Conservation (phyloP, 2,329 filamentous ascomycete genomes). For the Verticillium tricorpus region DNA sequence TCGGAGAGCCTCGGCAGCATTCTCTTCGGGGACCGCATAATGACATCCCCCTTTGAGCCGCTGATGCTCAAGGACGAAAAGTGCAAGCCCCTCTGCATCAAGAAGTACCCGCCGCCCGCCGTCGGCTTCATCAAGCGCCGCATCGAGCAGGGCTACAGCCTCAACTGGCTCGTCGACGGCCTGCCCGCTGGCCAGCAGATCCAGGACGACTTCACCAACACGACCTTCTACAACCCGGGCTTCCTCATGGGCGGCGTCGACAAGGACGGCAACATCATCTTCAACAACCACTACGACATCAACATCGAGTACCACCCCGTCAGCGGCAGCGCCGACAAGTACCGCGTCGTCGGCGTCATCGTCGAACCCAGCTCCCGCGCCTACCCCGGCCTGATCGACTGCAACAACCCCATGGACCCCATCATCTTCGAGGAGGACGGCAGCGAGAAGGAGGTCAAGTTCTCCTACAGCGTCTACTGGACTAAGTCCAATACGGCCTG, state of each 20-base stretch:
- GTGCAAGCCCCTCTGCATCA: constrained; percentile 75
- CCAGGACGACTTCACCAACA: constrained; percentile 68
- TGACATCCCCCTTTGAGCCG: constrained; percentile 90
- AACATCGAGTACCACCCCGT: constrained; percentile 87
- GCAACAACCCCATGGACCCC: constrained; percentile 50
- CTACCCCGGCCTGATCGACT: constrained; percentile 56
- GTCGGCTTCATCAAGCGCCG: constrained; percentile 77
- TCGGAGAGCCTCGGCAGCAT: constrained; percentile 93
- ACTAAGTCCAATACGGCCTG: constrained; percentile 77
- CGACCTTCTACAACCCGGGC: constrained; percentile 84
- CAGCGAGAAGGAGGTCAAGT: constrained; percentile 60
- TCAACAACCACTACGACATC: constrained; percentile 98
- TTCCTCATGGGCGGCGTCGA: constrained; percentile 69
- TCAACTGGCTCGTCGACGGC: constrained; percentile 96
- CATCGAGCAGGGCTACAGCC: constrained; percentile 80
- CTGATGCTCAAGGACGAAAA: constrained; percentile 83
- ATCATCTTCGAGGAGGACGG: constrained; percentile 59
- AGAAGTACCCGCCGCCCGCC: constrained; percentile 58
- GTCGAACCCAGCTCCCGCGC: constrained; percentile 77
- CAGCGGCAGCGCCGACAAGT: constrained; percentile 59
- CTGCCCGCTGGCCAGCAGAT: constrained; percentile 85
- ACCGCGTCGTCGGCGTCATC: constrained; percentile 85
- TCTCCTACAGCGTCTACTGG: constrained; percentile 94
- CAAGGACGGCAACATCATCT: constrained; percentile 50
- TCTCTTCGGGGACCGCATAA: constrained; percentile 93